Evolutionary conservation across 805 yeast species (phyloP).

Genomic region (Wickerhamiella nectarea): DNA sequence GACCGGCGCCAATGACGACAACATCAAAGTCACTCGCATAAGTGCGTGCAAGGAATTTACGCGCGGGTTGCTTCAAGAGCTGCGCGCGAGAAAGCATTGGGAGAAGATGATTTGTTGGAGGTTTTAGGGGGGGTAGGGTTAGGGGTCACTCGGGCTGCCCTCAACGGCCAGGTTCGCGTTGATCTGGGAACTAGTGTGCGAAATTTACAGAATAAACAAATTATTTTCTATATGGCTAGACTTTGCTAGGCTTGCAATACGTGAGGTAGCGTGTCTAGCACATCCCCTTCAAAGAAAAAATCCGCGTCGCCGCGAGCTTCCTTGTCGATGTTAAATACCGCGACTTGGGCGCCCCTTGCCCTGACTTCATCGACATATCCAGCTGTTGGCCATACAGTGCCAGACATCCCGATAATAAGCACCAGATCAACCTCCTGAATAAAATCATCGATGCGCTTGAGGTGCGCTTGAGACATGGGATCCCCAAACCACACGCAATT

Average conservation of each 20-base stretch:
- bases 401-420: conserved; percentile 74
- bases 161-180: too few species aligned
- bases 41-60: not conserved
- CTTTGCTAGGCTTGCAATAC: conserved; percentile 20
- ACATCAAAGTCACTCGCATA: conserved; percentile 53
- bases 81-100: conserved; percentile 5
- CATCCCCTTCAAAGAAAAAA: conserved; percentile 75
- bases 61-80: not conserved
- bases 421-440: conserved; percentile 57
- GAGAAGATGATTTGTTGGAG: conserved; percentile 7
- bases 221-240: too few species aligned
- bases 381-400: conserved; percentile 83
- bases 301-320: conserved; percentile 28
- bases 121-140: conserved; percentile 4
- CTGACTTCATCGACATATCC: conserved; percentile 71
- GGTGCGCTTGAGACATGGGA: conserved; percentile 48
- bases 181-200: too few species aligned
- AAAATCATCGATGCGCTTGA: conserved; percentile 60
- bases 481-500: conserved; percentile 97
- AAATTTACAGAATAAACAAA: too few species aligned
- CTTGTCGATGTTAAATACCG: conserved; percentile 53
- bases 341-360: conserved; percentile 65
- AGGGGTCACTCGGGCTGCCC: not conserved
- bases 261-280: conserved; percentile 52
- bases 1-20: conserved; percentile 97